Base-by-base conservation (phyloP, 768 basidiomycete genomes). In the Boletus eberwhitei region DNA sequence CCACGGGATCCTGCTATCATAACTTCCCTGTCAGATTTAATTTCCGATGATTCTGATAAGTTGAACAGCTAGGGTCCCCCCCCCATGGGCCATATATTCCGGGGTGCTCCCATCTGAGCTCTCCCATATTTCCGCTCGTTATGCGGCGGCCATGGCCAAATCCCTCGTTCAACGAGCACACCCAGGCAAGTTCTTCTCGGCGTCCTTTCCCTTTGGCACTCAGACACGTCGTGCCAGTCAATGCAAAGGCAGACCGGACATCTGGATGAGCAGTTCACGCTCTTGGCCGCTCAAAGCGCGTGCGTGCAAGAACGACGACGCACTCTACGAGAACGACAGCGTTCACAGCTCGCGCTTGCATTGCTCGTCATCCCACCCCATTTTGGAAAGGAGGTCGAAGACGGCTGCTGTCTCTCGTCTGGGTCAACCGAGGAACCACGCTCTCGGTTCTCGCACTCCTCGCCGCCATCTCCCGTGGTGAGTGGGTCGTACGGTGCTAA, bases 361-460 rank as follows among this genome's bases (percentile, higher is more conserved):
- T 13, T 47, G 19, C 50, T 61, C 50, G 21, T 61, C 21, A 39
- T 56, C n/a, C 47, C 59, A 16, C 38, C 37, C 9, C 41, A 11
- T 22, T 29, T 24, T 40, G 46, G 44, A 21, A 24, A 14, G 31
- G 52, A 35, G 16, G 21, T 8, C 2, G 45, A 29, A 5, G 51
- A 38, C 2, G 4, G 8, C 6, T 22, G 19, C 16, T 34, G 21
- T 35, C 14, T 21, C 34, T 50, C 57, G 2, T 4, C 29, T 13
- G 53, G 42, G 4, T 66, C 58, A 1, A 54, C 44, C 14, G 60
- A 61, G 24, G 59, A 64, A 22, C 64, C 64, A 34, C 56, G 54
- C 8, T 65, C 64, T 29, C 61, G 64, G 8, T 65, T 65, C 32
- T 65, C 64, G 37, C 46, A 54, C 39, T 65, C 64, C 3, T 37